A percentile compares a stretch with the other conserved stretches of the same genome.
phyloP scores from a whole-genome alignment of 1,284 basidiomycete species.

The Coniferiporia sulphurascens region DNA sequence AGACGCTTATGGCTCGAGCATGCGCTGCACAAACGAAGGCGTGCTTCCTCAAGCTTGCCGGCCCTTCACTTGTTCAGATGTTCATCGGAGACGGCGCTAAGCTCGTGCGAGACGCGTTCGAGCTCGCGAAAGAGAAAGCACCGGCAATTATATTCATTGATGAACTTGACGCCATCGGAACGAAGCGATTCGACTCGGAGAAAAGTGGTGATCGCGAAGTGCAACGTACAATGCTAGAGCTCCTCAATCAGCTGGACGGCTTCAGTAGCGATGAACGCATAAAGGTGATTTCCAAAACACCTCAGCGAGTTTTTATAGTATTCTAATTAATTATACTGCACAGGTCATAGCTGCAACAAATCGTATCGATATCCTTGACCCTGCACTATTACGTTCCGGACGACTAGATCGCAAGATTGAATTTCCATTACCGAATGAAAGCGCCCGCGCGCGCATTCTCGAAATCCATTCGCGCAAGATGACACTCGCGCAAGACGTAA shows the following conservation, averaged over 20 bases:
- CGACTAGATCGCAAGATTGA: constrained; percentile 79
- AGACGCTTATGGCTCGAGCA: constrained; percentile 72
- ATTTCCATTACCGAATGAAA: constrained; percentile 75
- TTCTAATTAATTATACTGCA: background rate
- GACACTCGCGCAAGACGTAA: constrained; percentile 71
- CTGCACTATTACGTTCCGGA: constrained; percentile 71
- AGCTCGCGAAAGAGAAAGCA: constrained; percentile 73
- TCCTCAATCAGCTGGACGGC: constrained; percentile 73
- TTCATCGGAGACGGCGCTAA: constrained; percentile 83
- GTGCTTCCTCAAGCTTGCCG: constrained; percentile 77
- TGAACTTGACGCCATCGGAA: constrained; percentile 77
- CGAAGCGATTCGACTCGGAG: constrained; percentile 77
- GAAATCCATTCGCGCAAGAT: constrained; percentile 92
- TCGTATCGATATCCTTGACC: constrained; percentile 95
- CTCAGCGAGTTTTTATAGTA: background rate
- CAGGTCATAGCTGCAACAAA: constrained; percentile 99
- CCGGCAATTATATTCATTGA: constrained; percentile 82
- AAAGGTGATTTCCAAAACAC: constrained; percentile 59
- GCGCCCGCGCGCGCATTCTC: constrained; percentile 67
- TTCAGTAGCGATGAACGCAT: constrained; percentile 92
- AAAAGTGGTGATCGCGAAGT: constrained; percentile 79
- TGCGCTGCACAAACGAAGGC: constrained; percentile 82
- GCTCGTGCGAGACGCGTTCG: constrained; percentile 74
- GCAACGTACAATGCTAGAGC: constrained; percentile 76
- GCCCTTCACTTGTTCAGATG: constrained; percentile 78